Evolutionary conservation across 495 filamentous ascomycete species (phyloP), one percentile per base, ranked within the genome.

Genomic region (Penicillium crystallinum): DNA sequence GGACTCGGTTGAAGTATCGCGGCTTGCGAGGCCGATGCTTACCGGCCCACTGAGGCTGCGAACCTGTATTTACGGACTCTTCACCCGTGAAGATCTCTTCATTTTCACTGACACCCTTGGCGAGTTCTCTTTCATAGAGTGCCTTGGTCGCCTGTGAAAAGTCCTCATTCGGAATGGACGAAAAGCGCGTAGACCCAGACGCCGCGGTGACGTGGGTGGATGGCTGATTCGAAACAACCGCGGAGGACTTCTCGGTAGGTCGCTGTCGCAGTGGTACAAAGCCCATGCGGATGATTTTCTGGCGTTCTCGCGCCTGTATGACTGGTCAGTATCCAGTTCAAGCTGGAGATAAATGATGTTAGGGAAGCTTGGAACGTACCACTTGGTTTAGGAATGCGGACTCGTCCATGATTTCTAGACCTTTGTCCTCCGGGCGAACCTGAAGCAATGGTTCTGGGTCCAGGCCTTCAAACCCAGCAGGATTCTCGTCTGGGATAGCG

Each of bases 41-140:
- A 64, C 82, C 80, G 14, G 90, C 88, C 93, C 93, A 99, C 56
- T 84, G 81, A 4, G 89, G 84, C 53, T 82, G 84, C 6, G 74
- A 70, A 31, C 78, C 73, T 11, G 84, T 78, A 40, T 67, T 74
- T 22, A 97, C 82, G 17, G 87, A 80, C 66, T 95, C 95, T 72
- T 97, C 95, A 11, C 84, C 87, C 0, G 91, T 83, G 60, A 99
- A 97, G 27, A 99, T 95, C 68, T 97, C 93, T 63, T 99, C 93
- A 58, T 93, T 90, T 57, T 97, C 93, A 53, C 84, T 81, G 6
- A 99, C 82, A 0, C 92, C 95, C 52, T 90, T 88, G 9, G 95
- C 92, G 37, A 96, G 85, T 66, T 99, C 93, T 43, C 90, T 81
- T 59, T 97, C 91, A 56, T 96, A 97, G 4, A 97, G 67, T 9